Conservation (phyloP, 106 monocot genomes). For the Dendrobium officinale region DNA sequence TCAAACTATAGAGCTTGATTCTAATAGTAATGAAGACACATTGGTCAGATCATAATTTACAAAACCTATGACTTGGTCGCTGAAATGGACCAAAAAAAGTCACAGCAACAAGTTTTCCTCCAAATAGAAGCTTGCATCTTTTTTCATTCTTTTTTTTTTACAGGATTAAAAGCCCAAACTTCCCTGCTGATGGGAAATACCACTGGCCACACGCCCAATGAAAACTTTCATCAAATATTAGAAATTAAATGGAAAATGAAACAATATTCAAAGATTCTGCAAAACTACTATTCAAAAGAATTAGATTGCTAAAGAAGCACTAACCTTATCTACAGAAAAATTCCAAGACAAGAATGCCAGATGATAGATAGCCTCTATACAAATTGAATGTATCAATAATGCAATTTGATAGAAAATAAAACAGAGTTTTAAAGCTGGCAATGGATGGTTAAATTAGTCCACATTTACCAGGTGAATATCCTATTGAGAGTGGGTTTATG, state of each 20-base stretch:
- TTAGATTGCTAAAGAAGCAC: no score
- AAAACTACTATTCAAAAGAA: no score
- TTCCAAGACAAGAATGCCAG: no score
- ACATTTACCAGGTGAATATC: no score
- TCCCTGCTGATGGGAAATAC: background rate
- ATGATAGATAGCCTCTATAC: no score
- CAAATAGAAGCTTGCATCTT: background rate
- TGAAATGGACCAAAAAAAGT: background rate
- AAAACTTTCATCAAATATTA: constrained; percentile 1
- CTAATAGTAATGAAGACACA: background rate
- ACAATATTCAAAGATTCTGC: background rate
- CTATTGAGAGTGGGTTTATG: no score
- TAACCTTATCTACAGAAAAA: no score
- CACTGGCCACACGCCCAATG: background rate
- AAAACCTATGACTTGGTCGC: background rate
- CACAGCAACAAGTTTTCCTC: background rate
- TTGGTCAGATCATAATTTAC: background rate
- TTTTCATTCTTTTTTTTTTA: background rate
- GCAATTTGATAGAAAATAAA: no score
- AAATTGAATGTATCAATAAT: no score
- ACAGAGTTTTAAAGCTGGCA: no score
- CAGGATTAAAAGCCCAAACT: background rate
- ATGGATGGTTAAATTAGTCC: no score
- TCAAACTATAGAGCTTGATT: background rate
- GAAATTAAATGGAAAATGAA: background rate